These are phyloP conservation scores for Cadophora gregata DNA, from an alignment of 2,329 filamentous ascomycete species.

Conservation along the genomic window DNA sequence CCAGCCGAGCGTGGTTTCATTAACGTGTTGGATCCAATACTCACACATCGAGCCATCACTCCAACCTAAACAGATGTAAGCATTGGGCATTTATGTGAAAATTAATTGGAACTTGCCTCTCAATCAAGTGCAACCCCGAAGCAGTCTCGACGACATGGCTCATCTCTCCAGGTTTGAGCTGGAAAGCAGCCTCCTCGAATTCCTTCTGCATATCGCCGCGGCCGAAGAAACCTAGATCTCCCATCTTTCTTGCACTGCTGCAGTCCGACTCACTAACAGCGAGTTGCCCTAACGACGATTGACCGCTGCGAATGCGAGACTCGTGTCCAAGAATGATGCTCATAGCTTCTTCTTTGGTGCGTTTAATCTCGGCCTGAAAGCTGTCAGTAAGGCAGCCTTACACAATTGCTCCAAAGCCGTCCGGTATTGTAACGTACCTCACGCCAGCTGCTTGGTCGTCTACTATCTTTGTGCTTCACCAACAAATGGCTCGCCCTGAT, in stretches of 20 bases:
- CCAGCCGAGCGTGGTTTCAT: neutral
- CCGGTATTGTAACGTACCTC: slow-evolving; percentile 56
- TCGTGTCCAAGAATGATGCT: slow-evolving; percentile 79
- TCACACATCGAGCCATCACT: slow-evolving; percentile 23
- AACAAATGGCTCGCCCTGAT: slow-evolving; percentile 93
- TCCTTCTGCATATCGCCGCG: slow-evolving; percentile 98
- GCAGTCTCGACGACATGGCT: slow-evolving; percentile 90
- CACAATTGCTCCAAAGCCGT: neutral
- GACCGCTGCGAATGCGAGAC: slow-evolving; percentile 73
- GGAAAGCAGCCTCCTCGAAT: slow-evolving; percentile 95
- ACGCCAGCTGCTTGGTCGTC: slow-evolving; percentile 91
- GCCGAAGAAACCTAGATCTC: slow-evolving; percentile 94
- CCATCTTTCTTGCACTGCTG: slow-evolving; percentile 91
- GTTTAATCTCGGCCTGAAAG: slow-evolving; percentile 75
- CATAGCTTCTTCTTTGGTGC: slow-evolving; percentile 85
- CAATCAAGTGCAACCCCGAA: slow-evolving; percentile 93
- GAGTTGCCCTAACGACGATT: slow-evolving; percentile 76
- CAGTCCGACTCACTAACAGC: slow-evolving; percentile 92
- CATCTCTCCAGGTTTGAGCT: slow-evolving; percentile 84
- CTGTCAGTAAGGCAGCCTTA: slow-evolving; percentile 22
- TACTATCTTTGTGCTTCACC: slow-evolving; percentile 89
- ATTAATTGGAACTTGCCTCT: slow-evolving; percentile 64
- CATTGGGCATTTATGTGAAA: neutral
- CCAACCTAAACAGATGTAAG: slow-evolving; percentile 26
- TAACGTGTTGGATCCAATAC: neutral